Evolutionary conservation across 1,284 basidiomycete species (phyloP), one percentile per base, ranked within the genome.

Genomic region (Peniophora sp.): DNA sequence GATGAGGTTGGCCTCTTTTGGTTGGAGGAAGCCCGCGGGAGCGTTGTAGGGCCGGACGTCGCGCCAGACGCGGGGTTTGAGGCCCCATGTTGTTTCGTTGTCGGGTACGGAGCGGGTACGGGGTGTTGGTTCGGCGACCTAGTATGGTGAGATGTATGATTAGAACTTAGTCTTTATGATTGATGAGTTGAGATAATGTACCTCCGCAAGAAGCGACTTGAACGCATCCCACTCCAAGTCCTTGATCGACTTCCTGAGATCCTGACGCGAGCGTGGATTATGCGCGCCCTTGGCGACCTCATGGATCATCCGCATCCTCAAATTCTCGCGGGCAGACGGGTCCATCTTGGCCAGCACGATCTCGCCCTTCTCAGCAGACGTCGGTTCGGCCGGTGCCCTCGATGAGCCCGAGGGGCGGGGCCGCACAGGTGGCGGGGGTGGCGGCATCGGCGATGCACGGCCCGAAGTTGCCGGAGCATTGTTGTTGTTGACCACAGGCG

Each of bases 11-110:
- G 68, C 24, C 66, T 67, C 27, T 32, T 32, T 32, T 6, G 27
- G 27, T 0, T 69, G 66, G 73, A 75, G 83, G 54, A 32, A 12
- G 27, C 12, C 27, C 6, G 27, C 5, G 5, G 27, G 27, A 12
- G 27, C 27, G 12, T 81, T 79, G 52, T 72, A 82, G 0, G 86
- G 86, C 5, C 83, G 79, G 18, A 86, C 79, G 56, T 87, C 80
- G 24, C 68, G 69, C 83, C 84, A 88, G 0, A 74, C 27, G 6
- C 27, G 5, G 5, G 5, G 27, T 32, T 32, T 32, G 27, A 32
- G 27, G 6, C 6, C 27, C 27, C 27, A 32, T 12, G 27, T 32
- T 32, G 27, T 32, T 6, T 32, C 27, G 27, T 32, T 32, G 64
- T 32, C 64, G 58, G 17, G 70, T 65, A 53, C 78, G 81, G 52